Evolutionary conservation across 495 filamentous ascomycete genomes (phyloP).

Genomic region (Barbatosphaeria neglecta): DNA sequence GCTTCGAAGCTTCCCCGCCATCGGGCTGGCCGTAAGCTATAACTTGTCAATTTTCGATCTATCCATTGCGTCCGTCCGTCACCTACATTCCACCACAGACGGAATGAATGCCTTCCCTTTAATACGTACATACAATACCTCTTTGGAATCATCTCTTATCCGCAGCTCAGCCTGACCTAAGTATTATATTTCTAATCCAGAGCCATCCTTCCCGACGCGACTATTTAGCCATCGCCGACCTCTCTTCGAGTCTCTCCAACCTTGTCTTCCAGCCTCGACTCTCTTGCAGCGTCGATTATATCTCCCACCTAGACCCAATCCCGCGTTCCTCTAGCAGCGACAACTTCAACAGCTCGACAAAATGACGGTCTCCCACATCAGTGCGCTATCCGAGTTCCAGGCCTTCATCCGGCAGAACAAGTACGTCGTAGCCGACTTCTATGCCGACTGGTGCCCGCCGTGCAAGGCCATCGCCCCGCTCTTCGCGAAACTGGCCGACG

Average conservation of each 20-base stretch:
- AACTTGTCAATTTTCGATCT: too few species aligned
- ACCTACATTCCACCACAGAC: background rate
- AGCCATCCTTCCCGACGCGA: background rate
- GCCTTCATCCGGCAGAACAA: constrained; percentile 20
- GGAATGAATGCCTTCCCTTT: too few species aligned
- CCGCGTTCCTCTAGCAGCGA: background rate
- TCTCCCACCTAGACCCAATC: background rate
- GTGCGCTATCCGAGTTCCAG: constrained; percentile 16
- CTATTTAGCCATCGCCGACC: background rate
- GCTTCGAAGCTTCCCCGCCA: background rate
- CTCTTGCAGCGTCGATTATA: background rate
- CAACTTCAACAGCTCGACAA: constrained; percentile 7
- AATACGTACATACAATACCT: too few species aligned
- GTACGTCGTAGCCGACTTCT: constrained; percentile 38
- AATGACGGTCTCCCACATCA: constrained; percentile 6
- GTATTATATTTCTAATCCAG: background rate
- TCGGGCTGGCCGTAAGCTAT: background rate
- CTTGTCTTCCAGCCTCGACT: too few species aligned
- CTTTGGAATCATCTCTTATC: too few species aligned
- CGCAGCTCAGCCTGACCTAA: too few species aligned
- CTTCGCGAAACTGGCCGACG: constrained; percentile 38
- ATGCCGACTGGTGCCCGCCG: constrained; percentile 54
- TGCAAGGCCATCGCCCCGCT: constrained; percentile 57
- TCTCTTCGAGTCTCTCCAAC: too few species aligned
- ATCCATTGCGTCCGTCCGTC: too few species aligned